Percentiles rank a stretch among this genome's conserved stretches.
Evolutionary conservation across 257 asterid species (phyloP).

Genomic region (Primulina tabacum): DNA sequence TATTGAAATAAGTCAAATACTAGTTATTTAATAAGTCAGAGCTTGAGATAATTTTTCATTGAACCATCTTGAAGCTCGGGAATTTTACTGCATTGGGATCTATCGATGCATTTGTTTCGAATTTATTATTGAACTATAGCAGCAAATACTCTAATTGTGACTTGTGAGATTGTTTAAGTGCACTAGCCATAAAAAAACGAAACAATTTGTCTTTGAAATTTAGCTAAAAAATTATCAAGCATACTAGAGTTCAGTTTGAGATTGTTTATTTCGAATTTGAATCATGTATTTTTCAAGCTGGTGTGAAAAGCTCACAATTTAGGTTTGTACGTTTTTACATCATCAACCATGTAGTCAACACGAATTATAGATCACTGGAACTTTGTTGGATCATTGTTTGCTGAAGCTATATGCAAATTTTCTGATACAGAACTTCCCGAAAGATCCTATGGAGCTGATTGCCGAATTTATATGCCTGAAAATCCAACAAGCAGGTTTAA

Average conservation of each 20-base stretch:
- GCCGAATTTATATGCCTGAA: conserved; percentile 86
- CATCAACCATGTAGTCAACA: neutral
- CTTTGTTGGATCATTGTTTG: neutral
- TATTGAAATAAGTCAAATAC: neutral
- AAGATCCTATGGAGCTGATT: conserved; percentile 92
- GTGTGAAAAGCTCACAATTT: neutral
- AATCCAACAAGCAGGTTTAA: conserved; percentile 93
- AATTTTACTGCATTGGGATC: neutral
- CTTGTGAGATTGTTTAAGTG: neutral
- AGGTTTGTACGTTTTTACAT: neutral
- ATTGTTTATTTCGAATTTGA: neutral
- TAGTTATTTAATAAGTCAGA: neutral
- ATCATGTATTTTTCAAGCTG: neutral
- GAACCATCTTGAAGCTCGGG: neutral
- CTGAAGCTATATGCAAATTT: conserved; percentile 7
- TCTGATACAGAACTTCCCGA: conserved; percentile 87
- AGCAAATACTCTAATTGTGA: neutral
- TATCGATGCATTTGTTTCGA: neutral
- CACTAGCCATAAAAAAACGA: neutral
- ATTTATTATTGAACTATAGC: neutral
- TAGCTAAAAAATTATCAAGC: neutral
- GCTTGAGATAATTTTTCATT: neutral
- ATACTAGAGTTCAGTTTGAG: neutral
- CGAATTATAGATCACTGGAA: neutral
- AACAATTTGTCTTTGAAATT: neutral